These are phyloP conservation scores for Coriaria nepalensis DNA, from an alignment of 306 rosid species.

Conservation along the genomic window DNA sequence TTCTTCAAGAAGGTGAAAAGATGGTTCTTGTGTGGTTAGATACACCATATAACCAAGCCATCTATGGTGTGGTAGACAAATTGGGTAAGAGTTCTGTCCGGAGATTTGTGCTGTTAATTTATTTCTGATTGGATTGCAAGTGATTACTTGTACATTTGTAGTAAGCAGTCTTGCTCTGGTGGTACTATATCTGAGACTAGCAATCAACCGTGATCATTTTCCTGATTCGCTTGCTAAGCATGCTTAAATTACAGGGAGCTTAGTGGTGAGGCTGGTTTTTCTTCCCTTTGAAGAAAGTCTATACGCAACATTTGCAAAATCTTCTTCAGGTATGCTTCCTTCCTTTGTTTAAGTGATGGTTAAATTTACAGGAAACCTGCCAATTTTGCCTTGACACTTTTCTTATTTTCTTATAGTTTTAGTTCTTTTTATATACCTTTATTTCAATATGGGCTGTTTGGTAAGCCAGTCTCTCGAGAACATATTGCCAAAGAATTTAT, in stretches of 20 bases:
- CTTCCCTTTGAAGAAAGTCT: slow-evolving; percentile 98
- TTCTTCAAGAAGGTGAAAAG: slow-evolving; percentile 98
- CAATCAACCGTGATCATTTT: slow-evolving; percentile 4
- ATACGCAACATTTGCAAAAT: slow-evolving; percentile 84
- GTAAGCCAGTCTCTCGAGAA: no score
- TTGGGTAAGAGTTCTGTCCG: slow-evolving; percentile 37
- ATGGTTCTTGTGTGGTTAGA: slow-evolving; percentile 89
- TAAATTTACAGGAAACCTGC: not conserved
- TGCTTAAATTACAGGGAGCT: slow-evolving; percentile 56
- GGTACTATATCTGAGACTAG: not conserved
- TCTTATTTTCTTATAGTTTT: no score
- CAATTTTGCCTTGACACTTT: no score
- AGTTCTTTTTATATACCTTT: no score
- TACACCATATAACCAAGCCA: slow-evolving; percentile 91
- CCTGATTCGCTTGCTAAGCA: slow-evolving; percentile 5
- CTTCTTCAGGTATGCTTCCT: slow-evolving; percentile 81
- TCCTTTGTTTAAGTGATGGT: slow-evolving; percentile 18
- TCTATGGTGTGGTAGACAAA: slow-evolving; percentile 83
- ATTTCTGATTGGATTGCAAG: slow-evolving; percentile 4
- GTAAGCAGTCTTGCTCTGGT: not conserved
- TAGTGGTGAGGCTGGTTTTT: slow-evolving; percentile 85
- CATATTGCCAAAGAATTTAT: no score
- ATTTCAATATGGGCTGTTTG: no score
- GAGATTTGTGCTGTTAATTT: slow-evolving; percentile 14
- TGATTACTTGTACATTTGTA: not conserved